Evolutionary conservation across 495 filamentous ascomycete species (phyloP).

Genomic region (Penicillium odoratum): DNA sequence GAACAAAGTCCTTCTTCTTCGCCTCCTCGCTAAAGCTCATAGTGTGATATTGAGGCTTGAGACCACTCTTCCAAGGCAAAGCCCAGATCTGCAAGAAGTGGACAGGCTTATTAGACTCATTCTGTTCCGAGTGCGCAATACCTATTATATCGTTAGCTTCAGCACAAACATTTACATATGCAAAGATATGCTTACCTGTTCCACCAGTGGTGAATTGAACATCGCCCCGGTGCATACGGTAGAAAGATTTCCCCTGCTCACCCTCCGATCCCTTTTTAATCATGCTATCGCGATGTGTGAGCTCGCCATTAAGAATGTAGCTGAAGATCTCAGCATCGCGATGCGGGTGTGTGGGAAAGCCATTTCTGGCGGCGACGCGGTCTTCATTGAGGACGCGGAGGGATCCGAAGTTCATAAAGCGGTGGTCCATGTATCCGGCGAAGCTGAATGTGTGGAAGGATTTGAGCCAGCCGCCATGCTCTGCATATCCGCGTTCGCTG

Average conservation of each 20-base stretch:
- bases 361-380: conserved; percentile 63
- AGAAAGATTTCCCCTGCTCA: conserved; percentile 56
- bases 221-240: conserved; percentile 71
- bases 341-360: conserved; percentile 80
- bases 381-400: conserved; percentile 84
- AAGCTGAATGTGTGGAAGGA: conserved; percentile 83
- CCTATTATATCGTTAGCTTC: conserved; percentile 36
- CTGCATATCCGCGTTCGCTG: conserved; percentile 63
- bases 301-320: conserved; percentile 75
- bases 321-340: conserved; percentile 81
- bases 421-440: conserved; percentile 68
- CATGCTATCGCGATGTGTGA: conserved; percentile 80
- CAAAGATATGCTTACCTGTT: conserved; percentile 44
- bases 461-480: conserved; percentile 83
- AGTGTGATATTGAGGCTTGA: conserved; percentile 71
- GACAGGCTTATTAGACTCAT: conserved; percentile 62
- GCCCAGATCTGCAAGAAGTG: conserved; percentile 87
- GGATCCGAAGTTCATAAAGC: conserved; percentile 62
- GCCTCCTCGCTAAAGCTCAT: conserved; percentile 63
- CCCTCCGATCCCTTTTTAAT: conserved; percentile 58
- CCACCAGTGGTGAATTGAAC: conserved; percentile 83
- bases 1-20: conserved; percentile 66
- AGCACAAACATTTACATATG: neutral
- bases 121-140: conserved; percentile 75
- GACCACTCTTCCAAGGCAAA: conserved; percentile 64